These are phyloP conservation scores for Blastomyces gilchristii DNA, from an alignment of 2,329 filamentous ascomycete species.

Conservation along the genomic window DNA sequence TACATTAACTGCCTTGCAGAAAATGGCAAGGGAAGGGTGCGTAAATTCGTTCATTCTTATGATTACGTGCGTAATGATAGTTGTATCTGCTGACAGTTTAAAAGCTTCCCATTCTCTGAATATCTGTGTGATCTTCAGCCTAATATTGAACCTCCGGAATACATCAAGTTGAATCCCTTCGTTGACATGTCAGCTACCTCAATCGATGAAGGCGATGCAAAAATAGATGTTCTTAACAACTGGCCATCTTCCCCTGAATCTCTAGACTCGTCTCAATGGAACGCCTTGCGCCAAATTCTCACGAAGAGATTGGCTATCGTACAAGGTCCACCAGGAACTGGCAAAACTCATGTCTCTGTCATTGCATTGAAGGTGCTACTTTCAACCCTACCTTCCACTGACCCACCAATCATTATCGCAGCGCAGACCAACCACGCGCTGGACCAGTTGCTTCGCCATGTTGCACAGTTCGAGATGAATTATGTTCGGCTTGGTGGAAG, in stretches of 20 bases:
- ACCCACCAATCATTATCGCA: slow-evolving; percentile 64
- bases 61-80: not conserved
- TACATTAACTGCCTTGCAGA: slow-evolving; percentile 62
- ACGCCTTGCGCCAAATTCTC: slow-evolving; percentile 59
- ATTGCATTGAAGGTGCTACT: slow-evolving; percentile 57
- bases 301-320: slow-evolving; percentile 63
- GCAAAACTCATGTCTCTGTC: slow-evolving; percentile 75
- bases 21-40: slow-evolving; percentile 45
- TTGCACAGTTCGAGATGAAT: slow-evolving; percentile 51
- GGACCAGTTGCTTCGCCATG: slow-evolving; percentile 63
- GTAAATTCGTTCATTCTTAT: slow-evolving; percentile 9
- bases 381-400: slow-evolving; percentile 44
- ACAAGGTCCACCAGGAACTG: slow-evolving; percentile 71
- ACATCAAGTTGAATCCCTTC: slow-evolving; percentile 41
- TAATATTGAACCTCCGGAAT: slow-evolving; percentile 41
- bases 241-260: slow-evolving; percentile 43
- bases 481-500: slow-evolving; percentile 61
- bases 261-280: slow-evolving; percentile 62
- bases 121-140: slow-evolving; percentile 32
- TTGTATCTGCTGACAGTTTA: not conserved
- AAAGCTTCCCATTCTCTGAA: slow-evolving; percentile 37
- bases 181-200: slow-evolving; percentile 43
- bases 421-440: slow-evolving; percentile 88
- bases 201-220: slow-evolving; percentile 27
- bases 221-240: slow-evolving; percentile 44